Percentiles rank a stretch among this genome's conserved stretches.
Evolutionary conservation across 768 basidiomycete genomes (phyloP).

Genomic region (Hericium alpestre): DNA sequence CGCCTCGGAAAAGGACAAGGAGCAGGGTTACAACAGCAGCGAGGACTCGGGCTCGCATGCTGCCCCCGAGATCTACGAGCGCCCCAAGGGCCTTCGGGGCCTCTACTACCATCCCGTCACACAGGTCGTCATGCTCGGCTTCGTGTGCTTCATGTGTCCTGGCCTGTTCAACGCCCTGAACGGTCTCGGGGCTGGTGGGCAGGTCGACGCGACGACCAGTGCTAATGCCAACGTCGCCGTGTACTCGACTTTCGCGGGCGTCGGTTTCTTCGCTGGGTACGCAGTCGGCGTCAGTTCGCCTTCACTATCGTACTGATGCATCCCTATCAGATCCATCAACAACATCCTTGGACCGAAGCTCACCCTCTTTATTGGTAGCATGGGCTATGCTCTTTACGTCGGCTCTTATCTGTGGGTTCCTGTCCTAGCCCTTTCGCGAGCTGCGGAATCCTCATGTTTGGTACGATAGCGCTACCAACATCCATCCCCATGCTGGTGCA

Average conservation of each 20-base stretch:
- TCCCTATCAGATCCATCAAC: constrained; percentile 52
- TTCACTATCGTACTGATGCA: not conserved
- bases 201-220: constrained; percentile 51
- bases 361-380: constrained; percentile 64
- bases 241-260: constrained; percentile 53
- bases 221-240: constrained; percentile 63
- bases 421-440: not conserved
- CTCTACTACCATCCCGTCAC: constrained; percentile 49
- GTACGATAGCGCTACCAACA: constrained; percentile 48
- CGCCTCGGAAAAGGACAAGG: not conserved
- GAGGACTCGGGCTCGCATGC: constrained; percentile 1
- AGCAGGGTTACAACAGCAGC: constrained; percentile 1
- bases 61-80: constrained; percentile 26
- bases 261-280: constrained; percentile 63
- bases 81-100: constrained; percentile 41
- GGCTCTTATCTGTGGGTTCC: constrained; percentile 54
- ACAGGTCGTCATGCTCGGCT: constrained; percentile 55
- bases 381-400: constrained; percentile 70
- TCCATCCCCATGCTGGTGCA: constrained; percentile 44
- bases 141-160: constrained; percentile 49
- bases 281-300: constrained; percentile 8
- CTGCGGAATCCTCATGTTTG: not conserved
- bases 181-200: constrained; percentile 73
- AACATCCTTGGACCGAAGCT: constrained; percentile 70
- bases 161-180: constrained; percentile 75